These are phyloP conservation scores for Ormosia semicastrata DNA, from an alignment of 306 rosid species.

Conservation along the genomic window DNA sequence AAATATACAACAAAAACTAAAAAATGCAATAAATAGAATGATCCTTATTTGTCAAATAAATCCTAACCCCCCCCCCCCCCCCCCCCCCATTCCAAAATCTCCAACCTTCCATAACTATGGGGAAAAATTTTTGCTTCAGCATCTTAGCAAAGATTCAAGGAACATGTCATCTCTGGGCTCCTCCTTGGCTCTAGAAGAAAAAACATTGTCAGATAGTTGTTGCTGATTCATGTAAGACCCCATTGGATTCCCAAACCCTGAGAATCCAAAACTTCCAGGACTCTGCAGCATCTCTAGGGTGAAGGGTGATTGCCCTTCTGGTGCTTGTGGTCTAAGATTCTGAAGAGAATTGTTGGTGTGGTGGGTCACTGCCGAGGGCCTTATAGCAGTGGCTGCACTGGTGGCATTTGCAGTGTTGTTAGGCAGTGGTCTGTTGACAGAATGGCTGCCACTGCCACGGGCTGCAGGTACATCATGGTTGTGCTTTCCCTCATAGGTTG, in stretches of 20 bases:
- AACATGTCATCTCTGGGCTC: constrained; percentile 79
- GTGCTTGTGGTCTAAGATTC: constrained; percentile 29
- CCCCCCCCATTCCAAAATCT: constrained; percentile 15
- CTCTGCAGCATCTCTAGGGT: constrained; percentile 60
- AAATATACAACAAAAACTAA: constrained; percentile 40
- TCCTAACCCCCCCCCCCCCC: constrained; percentile 19
- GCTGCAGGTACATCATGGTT: constrained; percentile 95
- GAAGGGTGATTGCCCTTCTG: constrained; percentile 55
- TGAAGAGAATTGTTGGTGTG: constrained; percentile 29
- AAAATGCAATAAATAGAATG: constrained; percentile 60
- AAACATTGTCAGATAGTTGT: constrained; percentile 47
- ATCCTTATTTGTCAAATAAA: constrained; percentile 24
- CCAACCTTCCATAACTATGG: neutral
- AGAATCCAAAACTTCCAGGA: constrained; percentile 45
- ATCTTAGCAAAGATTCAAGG: constrained; percentile 57
- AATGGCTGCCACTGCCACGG: constrained; percentile 69
- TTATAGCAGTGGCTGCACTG: constrained; percentile 29
- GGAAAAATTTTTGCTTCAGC: constrained; percentile 40
- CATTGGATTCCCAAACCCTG: constrained; percentile 49
- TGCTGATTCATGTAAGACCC: constrained; percentile 52
- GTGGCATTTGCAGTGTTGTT: constrained; percentile 25
- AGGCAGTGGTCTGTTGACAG: constrained; percentile 53
- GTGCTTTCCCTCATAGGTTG: constrained; percentile 95
- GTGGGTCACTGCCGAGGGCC: constrained; percentile 40
- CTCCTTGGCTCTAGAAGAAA: constrained; percentile 62